Evolutionary conservation across 2,329 filamentous ascomycete genomes (phyloP).

Genomic region (Aspergillus tamarii): DNA sequence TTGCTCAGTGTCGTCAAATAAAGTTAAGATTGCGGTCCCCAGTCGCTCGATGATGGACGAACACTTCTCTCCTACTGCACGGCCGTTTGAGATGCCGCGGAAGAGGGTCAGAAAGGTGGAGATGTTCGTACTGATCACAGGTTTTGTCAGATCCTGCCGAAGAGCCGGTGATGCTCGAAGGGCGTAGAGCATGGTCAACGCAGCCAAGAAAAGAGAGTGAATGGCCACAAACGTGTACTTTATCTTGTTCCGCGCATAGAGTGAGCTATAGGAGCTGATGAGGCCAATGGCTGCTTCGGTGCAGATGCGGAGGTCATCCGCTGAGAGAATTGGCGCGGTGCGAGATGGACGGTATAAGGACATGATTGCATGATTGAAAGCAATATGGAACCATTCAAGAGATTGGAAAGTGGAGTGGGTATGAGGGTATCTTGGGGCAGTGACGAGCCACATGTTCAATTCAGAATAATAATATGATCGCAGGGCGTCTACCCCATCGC

Average conservation of each 20-base stretch:
- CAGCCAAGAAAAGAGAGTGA: conserved; percentile 32
- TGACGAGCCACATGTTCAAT: conserved; percentile 28
- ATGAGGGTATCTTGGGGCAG: conserved; percentile 26
- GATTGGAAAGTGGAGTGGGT: conserved; percentile 29
- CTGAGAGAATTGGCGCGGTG: conserved; percentile 18
- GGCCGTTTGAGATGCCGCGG: conserved; percentile 18
- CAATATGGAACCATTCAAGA: conserved; percentile 34
- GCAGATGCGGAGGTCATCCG: conserved; percentile 15
- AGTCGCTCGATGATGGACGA: conserved; percentile 22
- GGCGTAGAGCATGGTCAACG: conserved; percentile 32
- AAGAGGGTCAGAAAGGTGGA: conserved; percentile 16
- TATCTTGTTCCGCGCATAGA: conserved; percentile 32
- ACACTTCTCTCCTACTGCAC: conserved; percentile 22
- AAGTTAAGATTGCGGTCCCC: conserved; percentile 21
- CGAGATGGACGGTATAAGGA: conserved; percentile 23
- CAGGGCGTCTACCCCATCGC: conserved; percentile 5
- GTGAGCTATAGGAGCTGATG: conserved; percentile 19
- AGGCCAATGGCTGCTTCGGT: conserved; percentile 16
- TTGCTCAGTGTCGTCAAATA: conserved; percentile 18
- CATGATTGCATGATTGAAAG: conserved; percentile 26
- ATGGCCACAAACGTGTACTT: conserved; percentile 33
- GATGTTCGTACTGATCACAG: conserved; percentile 17
- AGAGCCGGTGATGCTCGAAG: conserved; percentile 25
- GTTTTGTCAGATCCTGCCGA: conserved; percentile 14
- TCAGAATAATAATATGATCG: conserved; percentile 9